These are phyloP conservation scores for Aspergillus sp. DNA, from an alignment of 2,329 filamentous ascomycete genomes.

Conservation along the genomic window DNA sequence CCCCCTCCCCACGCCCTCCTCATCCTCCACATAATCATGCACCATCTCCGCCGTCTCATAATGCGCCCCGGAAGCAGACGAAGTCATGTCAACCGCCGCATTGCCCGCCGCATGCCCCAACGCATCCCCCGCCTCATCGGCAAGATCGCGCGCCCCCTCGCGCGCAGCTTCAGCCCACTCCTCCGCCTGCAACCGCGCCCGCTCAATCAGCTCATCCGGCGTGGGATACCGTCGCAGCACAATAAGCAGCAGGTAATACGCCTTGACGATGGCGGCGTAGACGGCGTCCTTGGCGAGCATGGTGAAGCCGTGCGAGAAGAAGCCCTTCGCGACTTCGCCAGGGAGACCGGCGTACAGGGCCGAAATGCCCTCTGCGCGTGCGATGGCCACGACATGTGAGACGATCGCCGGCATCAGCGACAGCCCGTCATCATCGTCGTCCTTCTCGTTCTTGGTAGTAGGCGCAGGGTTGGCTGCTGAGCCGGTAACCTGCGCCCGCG, in stretches of 20 bases:
- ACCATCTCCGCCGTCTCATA: slow-evolving; percentile 47
- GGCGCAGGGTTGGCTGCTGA: too few species aligned
- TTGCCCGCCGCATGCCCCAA: slow-evolving; percentile 21
- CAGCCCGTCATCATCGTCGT: slow-evolving; percentile 8
- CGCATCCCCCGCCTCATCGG: slow-evolving; percentile 23
- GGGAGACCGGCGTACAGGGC: slow-evolving; percentile 74
- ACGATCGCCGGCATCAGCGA: slow-evolving; percentile 55
- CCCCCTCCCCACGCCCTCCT: slow-evolving; percentile 37
- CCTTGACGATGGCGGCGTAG: slow-evolving; percentile 66
- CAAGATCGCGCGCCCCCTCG: slow-evolving; percentile 36
- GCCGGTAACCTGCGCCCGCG: slow-evolving; percentile 63
- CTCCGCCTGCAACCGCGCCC: slow-evolving; percentile 39
- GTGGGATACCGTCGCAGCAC: slow-evolving; percentile 44
- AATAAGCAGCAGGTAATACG: slow-evolving; percentile 66
- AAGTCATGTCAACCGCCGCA: slow-evolving; percentile 30
- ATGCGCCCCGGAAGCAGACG: slow-evolving; percentile 15
- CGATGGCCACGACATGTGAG: slow-evolving; percentile 57
- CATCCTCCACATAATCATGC: slow-evolving; percentile 45
- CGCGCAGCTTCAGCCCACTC: slow-evolving; percentile 41
- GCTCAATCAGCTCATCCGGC: slow-evolving; percentile 39
- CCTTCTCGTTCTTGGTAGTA: too few species aligned
- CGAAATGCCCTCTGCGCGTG: slow-evolving; percentile 61
- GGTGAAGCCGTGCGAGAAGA: slow-evolving; percentile 80
- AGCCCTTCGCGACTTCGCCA: slow-evolving; percentile 76
- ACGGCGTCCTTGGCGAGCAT: slow-evolving; percentile 82